Evolutionary conservation across 2,329 filamentous ascomycete genomes (phyloP).

Genomic region (Gnomoniopsis smithogilvyi): DNA sequence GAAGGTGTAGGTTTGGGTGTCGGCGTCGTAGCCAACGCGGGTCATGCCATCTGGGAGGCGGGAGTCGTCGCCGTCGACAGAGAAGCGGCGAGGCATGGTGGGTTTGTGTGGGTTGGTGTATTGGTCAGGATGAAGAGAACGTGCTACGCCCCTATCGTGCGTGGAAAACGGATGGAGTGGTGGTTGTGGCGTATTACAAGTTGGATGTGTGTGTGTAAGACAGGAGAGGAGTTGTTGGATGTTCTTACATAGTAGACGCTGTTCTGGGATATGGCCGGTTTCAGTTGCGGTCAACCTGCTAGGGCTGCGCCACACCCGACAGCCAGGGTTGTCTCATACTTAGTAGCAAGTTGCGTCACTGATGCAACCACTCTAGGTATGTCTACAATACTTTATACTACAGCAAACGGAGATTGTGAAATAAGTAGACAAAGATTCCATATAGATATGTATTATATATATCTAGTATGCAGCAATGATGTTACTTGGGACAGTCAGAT

Average conservation of each 20-base stretch:
- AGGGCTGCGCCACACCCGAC: background rate
- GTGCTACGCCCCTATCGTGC: too few species aligned
- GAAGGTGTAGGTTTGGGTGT: slow-evolving; percentile 45
- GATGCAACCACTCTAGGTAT: background rate
- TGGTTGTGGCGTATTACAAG: background rate
- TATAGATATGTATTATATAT: too few species aligned
- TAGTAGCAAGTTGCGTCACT: too few species aligned
- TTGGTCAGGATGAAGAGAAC: background rate
- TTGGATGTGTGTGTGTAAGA: background rate
- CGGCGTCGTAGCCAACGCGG: slow-evolving; percentile 49
- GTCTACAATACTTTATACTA: background rate
- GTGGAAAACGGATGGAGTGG: too few species aligned
- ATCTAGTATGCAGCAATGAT: too few species aligned
- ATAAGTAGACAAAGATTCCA: too few species aligned
- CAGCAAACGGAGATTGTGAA: too few species aligned
- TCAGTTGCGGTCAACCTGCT: background rate
- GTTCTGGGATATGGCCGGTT: background rate
- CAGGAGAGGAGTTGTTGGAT: background rate
- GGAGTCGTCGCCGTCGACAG: slow-evolving; percentile 33
- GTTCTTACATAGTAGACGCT: background rate
- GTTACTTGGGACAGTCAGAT: too few species aligned
- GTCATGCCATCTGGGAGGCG: slow-evolving; percentile 47
- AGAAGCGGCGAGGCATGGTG: slow-evolving; percentile 19
- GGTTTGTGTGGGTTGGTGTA: background rate
- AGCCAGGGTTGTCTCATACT: background rate